These are phyloP conservation scores for Vararia minispora DNA, from an alignment of 768 basidiomycete genomes.

Conservation along the genomic window DNA sequence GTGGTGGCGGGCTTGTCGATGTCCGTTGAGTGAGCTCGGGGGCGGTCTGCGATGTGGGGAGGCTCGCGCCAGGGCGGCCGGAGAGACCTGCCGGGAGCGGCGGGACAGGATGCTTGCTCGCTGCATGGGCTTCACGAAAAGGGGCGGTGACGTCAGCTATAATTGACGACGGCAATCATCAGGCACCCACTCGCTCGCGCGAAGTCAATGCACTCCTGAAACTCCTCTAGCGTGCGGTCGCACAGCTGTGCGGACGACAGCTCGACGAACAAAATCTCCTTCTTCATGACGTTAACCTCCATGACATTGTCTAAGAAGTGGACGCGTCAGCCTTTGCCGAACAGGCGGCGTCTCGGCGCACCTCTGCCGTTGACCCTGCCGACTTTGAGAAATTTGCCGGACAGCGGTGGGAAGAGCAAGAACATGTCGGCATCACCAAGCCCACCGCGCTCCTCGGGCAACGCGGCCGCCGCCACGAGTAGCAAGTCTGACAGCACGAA, in stretches of 20 bases:
- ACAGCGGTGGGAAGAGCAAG: conserved; percentile 89
- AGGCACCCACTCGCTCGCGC: conserved; percentile 55
- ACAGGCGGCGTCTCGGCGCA: conserved; percentile 19
- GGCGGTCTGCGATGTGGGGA: conserved; percentile 12
- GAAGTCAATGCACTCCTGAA: conserved; percentile 80
- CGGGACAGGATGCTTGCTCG: conserved; percentile 55
- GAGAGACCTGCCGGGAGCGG: conserved; percentile 37
- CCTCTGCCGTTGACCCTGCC: conserved; percentile 51
- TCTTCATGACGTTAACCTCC: conserved; percentile 75
- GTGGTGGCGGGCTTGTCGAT: too few species aligned
- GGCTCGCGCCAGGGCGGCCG: not conserved
- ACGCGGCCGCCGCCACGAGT: conserved; percentile 67
- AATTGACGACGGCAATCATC: not conserved
- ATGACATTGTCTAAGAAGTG: conserved; percentile 50
- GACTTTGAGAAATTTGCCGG: conserved; percentile 84
- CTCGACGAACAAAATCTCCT: conserved; percentile 69
- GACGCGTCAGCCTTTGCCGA: conserved; percentile 1
- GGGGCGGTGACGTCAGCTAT: too few species aligned
- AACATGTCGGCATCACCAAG: conserved; percentile 73
- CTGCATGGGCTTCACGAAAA: conserved; percentile 16
- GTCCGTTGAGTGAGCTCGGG: conserved; percentile 11
- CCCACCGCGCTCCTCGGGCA: conserved; percentile 41
- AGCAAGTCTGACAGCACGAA: conserved; percentile 91
- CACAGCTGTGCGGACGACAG: conserved; percentile 45
- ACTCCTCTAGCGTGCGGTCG: conserved; percentile 54